A percentile compares a stretch with the other conserved stretches of the same genome.
Evolutionary conservation across 2,329 filamentous ascomycete species (phyloP).

Genomic region (Colletotrichum gigasporum): DNA sequence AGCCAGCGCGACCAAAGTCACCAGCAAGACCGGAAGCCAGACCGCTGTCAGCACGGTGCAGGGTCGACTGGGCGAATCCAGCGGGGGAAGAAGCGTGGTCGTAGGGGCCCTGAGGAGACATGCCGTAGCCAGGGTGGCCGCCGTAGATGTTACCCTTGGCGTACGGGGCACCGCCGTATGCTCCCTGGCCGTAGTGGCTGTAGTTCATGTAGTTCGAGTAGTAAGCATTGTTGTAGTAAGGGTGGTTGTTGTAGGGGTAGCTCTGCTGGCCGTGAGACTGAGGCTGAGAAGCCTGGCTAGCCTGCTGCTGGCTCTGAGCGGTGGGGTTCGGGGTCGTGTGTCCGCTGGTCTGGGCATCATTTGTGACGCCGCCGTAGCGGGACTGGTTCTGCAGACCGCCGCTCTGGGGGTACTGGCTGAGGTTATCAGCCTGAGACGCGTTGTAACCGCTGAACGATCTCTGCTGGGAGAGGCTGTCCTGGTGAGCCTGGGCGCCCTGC

Average conservation of each 20-base stretch:
- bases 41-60: slow-evolving; percentile 60
- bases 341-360: slow-evolving; percentile 85
- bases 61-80: slow-evolving; percentile 63
- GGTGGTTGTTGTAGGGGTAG: slow-evolving; percentile 64
- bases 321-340: slow-evolving; percentile 90
- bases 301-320: slow-evolving; percentile 59
- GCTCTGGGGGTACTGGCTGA: slow-evolving; percentile 78
- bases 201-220: slow-evolving; percentile 68
- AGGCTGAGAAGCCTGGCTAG: slow-evolving; percentile 53
- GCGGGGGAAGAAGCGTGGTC: slow-evolving; percentile 65
- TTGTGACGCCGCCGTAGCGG: slow-evolving; percentile 64
- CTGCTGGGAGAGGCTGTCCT: slow-evolving; percentile 78
- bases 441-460: slow-evolving; percentile 82
- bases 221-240: slow-evolving; percentile 71
- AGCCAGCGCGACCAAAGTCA: slow-evolving; percentile 62
- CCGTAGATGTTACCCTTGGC: slow-evolving; percentile 66
- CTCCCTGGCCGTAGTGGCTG: slow-evolving; percentile 63
- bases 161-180: slow-evolving; percentile 59
- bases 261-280: slow-evolving; percentile 56
- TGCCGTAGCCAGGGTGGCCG: slow-evolving; percentile 65
- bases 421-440: slow-evolving; percentile 68
- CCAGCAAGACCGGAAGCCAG: slow-evolving; percentile 60
- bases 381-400: slow-evolving; percentile 67
- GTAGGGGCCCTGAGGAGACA: slow-evolving; percentile 65
- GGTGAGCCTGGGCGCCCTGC: slow-evolving; percentile 70